These are phyloP conservation scores for Pyrenopolyporus hunteri DNA, from an alignment of 495 filamentous ascomycete genomes.

Conservation along the genomic window DNA sequence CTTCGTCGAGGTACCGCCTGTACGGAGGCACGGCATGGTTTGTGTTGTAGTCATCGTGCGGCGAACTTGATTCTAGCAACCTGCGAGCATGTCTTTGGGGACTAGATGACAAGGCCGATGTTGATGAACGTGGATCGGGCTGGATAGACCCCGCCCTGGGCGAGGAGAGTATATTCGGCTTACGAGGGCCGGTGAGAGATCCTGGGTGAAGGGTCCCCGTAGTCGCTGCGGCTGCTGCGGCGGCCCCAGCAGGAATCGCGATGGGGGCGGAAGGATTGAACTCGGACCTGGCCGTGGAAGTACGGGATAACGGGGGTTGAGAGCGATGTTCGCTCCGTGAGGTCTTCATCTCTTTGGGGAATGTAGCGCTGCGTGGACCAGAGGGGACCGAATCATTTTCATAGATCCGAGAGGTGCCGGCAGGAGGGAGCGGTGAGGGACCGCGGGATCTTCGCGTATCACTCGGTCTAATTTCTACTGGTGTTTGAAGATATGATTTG, in stretches of 20 bases:
- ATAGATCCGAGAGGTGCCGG: conserved; percentile 32
- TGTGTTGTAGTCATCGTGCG: conserved; percentile 18
- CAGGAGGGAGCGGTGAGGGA: conserved; percentile 35
- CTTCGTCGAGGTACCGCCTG: conserved; percentile 47
- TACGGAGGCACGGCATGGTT: conserved; percentile 39
- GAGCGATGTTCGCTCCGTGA: conserved; percentile 41
- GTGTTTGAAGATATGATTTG: conserved; percentile 9
- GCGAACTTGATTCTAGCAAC: conserved; percentile 38
- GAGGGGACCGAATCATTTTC: conserved; percentile 31
- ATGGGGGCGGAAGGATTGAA: conserved; percentile 27
- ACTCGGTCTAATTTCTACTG: conserved; percentile 24
- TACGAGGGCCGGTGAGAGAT: conserved; percentile 31
- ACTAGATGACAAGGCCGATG: conserved; percentile 28
- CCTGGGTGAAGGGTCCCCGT: conserved; percentile 34
- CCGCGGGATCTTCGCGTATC: conserved; percentile 29
- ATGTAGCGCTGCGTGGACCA: conserved; percentile 46
- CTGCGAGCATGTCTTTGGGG: conserved; percentile 38
- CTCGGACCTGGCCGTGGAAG: conserved; percentile 32
- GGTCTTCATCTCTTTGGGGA: conserved; percentile 41
- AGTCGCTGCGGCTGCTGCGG: conserved; percentile 8
- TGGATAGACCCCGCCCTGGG: conserved; percentile 16
- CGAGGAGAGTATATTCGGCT: conserved; percentile 23
- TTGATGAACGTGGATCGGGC: conserved; percentile 24
- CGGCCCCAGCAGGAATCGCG: conserved; percentile 22
- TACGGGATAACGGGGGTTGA: conserved; percentile 38